phyloP scores from a whole-genome alignment of 164 flowering plant genomes.

The Stephania japonica region DNA sequence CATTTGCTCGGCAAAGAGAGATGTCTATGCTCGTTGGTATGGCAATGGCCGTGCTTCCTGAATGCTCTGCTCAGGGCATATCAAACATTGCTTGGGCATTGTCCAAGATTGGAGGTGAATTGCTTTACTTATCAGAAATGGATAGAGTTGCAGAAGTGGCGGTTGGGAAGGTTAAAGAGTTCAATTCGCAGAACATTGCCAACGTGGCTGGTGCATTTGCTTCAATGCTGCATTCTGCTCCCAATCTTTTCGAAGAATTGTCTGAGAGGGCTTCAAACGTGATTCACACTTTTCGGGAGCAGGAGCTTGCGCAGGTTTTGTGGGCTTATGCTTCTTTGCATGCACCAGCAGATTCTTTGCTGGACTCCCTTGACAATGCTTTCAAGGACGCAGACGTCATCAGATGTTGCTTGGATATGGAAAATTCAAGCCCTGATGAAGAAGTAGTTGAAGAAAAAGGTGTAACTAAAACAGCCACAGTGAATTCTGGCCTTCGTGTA shows the following conservation, averaged over 20 bases:
- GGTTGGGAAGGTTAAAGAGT: conserved; percentile 56
- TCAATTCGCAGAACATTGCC: conserved; percentile 97
- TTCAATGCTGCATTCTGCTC: conserved; percentile 91
- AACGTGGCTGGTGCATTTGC: conserved; percentile 96
- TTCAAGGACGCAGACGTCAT: conserved; percentile 39
- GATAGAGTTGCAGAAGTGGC: conserved; percentile 96
- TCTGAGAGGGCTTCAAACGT: conserved; percentile 66
- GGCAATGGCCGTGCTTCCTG: conserved; percentile 80
- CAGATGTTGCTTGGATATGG: conserved; percentile 24
- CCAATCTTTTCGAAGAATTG: conserved; percentile 60
- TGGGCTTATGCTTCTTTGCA: conserved; percentile 94
- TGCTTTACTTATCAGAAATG: conserved; percentile 89
- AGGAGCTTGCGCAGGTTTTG: conserved; percentile 83
- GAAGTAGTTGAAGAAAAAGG: conserved; percentile 4
- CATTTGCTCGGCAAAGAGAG: conserved; percentile 84
- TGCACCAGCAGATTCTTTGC: conserved; percentile 68
- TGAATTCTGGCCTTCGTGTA: conserved; percentile 21
- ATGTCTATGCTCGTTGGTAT: conserved; percentile 89
- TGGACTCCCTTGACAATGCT: conserved; percentile 57
- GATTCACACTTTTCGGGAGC: conserved; percentile 58
- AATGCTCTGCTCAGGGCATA: conserved; percentile 89
- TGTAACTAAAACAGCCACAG: background rate
- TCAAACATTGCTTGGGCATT: conserved; percentile 94
- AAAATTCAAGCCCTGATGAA: conserved; percentile 13
- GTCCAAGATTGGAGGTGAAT: conserved; percentile 94